Percentiles rank a stretch among this genome's conserved stretches.
Conservation (phyloP, 805 yeast genomes). For the Zygoascus flipseniorum region DNA sequence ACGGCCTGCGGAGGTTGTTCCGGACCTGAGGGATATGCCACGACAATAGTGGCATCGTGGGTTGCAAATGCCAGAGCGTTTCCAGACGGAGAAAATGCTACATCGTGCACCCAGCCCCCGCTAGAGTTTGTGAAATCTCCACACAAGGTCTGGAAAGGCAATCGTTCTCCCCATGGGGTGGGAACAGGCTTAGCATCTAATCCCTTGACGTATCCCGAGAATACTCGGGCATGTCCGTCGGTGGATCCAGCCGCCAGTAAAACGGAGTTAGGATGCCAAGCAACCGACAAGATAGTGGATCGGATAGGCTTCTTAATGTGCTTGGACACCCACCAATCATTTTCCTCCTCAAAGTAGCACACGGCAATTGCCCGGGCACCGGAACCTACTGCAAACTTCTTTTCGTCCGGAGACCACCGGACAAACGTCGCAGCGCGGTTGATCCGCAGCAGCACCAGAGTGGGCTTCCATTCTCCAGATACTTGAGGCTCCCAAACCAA, state of each 20-base stretch:
- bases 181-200: conserved; percentile 76
- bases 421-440: conserved; percentile 93
- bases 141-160: conserved; percentile 88
- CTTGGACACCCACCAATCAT: conserved; percentile 99
- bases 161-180: conserved; percentile 85
- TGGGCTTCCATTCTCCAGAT: conserved; percentile 66
- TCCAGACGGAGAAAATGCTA: conserved; percentile 73
- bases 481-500: conserved; percentile 83
- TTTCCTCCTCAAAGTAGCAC: conserved; percentile 91
- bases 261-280: conserved; percentile 93
- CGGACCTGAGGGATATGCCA: conserved; percentile 67
- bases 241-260: conserved; percentile 85
- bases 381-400: conserved; percentile 94
- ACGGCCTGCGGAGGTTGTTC: conserved; percentile 58
- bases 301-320: conserved; percentile 93
- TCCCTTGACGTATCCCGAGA: conserved; percentile 82
- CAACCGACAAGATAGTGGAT: conserved; percentile 72
- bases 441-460: conserved; percentile 84
- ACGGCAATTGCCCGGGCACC: conserved; percentile 91
- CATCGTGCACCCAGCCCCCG: conserved; percentile 90
- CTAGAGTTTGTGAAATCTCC: conserved; percentile 66
- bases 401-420: conserved; percentile 92
- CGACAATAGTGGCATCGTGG: conserved; percentile 77
- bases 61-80: conserved; percentile 71
- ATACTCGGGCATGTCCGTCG: conserved; percentile 86